Conservation (phyloP, 2,329 filamentous ascomycete species). For the Cordyceps cicadae region DNA sequence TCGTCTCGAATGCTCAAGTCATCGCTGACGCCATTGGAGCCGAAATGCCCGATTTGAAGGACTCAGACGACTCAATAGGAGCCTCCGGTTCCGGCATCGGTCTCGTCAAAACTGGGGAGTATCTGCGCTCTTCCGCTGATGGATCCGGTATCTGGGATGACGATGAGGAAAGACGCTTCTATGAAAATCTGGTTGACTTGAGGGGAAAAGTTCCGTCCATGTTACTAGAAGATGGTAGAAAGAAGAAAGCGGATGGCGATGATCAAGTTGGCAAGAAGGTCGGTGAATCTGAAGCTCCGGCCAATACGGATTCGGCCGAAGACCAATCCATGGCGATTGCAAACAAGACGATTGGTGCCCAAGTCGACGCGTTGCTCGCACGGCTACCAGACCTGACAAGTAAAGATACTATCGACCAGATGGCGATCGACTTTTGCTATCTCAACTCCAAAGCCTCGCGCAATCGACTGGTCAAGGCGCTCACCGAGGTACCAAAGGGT, state of each 20-base stretch:
- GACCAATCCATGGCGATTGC: slow-evolving; percentile 90
- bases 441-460: slow-evolving; percentile 96
- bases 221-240: slow-evolving; percentile 86
- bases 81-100: slow-evolving; percentile 72
- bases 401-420: slow-evolving; percentile 86
- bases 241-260: slow-evolving; percentile 77
- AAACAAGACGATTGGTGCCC: slow-evolving; percentile 95
- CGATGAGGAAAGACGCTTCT: slow-evolving; percentile 94
- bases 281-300: slow-evolving; percentile 44
- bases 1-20: slow-evolving; percentile 82
- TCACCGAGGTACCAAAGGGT: slow-evolving; percentile 92
- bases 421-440: slow-evolving; percentile 94
- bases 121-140: slow-evolving; percentile 80
- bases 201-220: slow-evolving; percentile 94
- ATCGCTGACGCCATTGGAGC: slow-evolving; percentile 79
- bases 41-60: slow-evolving; percentile 90
- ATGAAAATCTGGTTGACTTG: slow-evolving; percentile 90
- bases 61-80: slow-evolving; percentile 63
- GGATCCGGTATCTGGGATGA: slow-evolving; percentile 97
- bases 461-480: slow-evolving; percentile 83
- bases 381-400: slow-evolving; percentile 84
- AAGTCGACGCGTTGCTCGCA: slow-evolving; percentile 83
- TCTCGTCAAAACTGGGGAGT: slow-evolving; percentile 88
- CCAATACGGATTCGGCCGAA: slow-evolving; percentile 49
- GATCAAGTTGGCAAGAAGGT: slow-evolving; percentile 74